Base-by-base conservation (phyloP, 2,329 filamentous ascomycete species). In the Xylaria sp. region DNA sequence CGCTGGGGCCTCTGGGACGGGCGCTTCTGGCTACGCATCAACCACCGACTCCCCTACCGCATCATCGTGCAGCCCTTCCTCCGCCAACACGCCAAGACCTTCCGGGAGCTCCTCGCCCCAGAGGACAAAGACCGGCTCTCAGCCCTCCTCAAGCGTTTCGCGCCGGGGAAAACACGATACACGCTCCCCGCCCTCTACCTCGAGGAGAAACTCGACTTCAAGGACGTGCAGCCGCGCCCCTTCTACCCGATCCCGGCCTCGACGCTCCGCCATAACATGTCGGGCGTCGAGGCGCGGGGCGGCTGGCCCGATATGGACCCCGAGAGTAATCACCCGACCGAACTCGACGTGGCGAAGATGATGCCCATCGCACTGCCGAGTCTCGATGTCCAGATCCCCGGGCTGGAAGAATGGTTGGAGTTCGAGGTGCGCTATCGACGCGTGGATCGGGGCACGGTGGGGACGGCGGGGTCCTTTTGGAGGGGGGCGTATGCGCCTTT, bases 11-110 rank as follows among this genome's bases (percentile, higher is more conserved):
- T 81, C 57, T 88, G 79, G 74, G 85, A 88, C 69, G 81, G 83
- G 0, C 81, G 85, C 1, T 88, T 80, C 71, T 88, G 85, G 85
- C 71, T 87, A 13, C 76, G 78, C 13, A 58, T 84, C 8, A 71
- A 72, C 18, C 72, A 76, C 52, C 76, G 78, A 4, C 71, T 78
- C 5, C 76, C 76, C 2, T 74, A 74, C 54, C 69, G 70, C 11
- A 72, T 82, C 13, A 68, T 73, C 16, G 63, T 85, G 1, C 75
- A 74, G 39, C 83, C 83, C 0, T 80, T 82, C 64, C 69, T 74
- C 2, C 63, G 67, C 1, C 74, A 75, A 39, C 71, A 80, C 60
- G 75, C 76, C 47, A 80, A 81, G 64, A 63, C 71, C 0, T 84
- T 85, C 63, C 77, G 80, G 16, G 76, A 76, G 47, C 73, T 73